Base-by-base conservation (phyloP, 2,329 filamentous ascomycete species). In the Coniochaeta pulveracea region DNA sequence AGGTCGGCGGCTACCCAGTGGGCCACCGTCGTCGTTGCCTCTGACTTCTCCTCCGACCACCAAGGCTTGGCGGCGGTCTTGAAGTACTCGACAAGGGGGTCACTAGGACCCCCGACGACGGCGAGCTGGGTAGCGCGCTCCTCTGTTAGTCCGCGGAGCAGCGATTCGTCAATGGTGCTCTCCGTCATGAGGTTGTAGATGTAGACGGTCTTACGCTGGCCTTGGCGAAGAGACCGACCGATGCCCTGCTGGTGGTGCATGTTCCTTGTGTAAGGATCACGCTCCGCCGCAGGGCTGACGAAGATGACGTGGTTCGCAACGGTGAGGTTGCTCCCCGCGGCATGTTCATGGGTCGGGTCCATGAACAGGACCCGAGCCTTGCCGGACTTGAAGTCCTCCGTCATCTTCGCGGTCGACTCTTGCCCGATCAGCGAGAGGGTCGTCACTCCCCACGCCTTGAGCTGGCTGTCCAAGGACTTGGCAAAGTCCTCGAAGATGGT, bases 241-340 rank as follows among this genome's bases (percentile, higher is more conserved):
- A 44, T 46, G 2, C 61, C 60, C 42, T 65, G 61, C 21, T 49
- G 45, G 41, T 61, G 54, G 28, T 50, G 53, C 28, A 48, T 47
- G 7, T 54, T 45, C 30, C 51, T 60, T 4, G 49, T 44, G 5
- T 51, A 45, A 33, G 51, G 47, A 30, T 54, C 45, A 5, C 40
- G 39, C 14, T 48, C 52, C 10, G 54, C 30, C 5, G 53, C 47
- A 0, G 60, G 55, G 5, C 48, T 54, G 0, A 53, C 48, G 33
- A 64, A 63, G 26, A 65, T 49, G 31, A 64, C 45, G 34, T 63
- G 60, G 35, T 58, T 62, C 1, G 60, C 60, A 15, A 52, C 47
- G 9, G 54, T 54, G 10, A 63, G 44, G 37, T 64, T 64, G 16
- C 51, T 55, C 0, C 61, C 61, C 0, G 61, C 57, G 3, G 58